Conservation (phyloP, 2,329 filamentous ascomycete genomes). For the Botrytis porri region DNA sequence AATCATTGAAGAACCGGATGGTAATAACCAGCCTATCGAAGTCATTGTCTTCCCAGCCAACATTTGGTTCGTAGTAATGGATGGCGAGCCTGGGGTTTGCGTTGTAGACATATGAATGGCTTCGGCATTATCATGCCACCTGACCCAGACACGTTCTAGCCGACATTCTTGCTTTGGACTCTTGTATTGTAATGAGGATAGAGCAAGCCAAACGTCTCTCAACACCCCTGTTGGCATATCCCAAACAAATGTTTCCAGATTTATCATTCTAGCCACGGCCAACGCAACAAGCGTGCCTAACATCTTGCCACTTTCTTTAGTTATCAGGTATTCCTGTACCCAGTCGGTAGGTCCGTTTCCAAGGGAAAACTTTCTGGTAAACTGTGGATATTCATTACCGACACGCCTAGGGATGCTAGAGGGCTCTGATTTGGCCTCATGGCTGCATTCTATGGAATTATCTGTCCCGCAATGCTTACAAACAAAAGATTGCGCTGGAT, state of each 20-base stretch:
- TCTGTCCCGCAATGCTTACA: slow-evolving; percentile 38
- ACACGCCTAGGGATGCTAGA: slow-evolving; percentile 45
- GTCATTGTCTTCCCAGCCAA: slow-evolving; percentile 42
- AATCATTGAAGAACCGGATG: slow-evolving; percentile 26
- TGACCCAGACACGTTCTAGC: slow-evolving; percentile 72
- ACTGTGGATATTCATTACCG: slow-evolving; percentile 74
- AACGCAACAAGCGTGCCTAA: slow-evolving; percentile 78
- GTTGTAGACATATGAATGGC: slow-evolving; percentile 30
- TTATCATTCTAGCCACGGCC: slow-evolving; percentile 76
- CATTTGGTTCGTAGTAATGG: slow-evolving; percentile 34
- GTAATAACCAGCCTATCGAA: slow-evolving; percentile 42
- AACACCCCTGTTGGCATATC: slow-evolving; percentile 86
- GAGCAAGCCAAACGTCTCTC: slow-evolving; percentile 75
- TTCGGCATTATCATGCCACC: slow-evolving; percentile 72
- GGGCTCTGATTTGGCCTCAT: slow-evolving; percentile 25
- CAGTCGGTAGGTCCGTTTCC: slow-evolving; percentile 77
- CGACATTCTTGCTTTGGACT: slow-evolving; percentile 58
- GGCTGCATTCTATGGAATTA: slow-evolving; percentile 32
- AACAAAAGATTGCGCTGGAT: slow-evolving; percentile 27
- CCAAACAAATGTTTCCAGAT: slow-evolving; percentile 80
- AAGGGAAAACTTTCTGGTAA: slow-evolving; percentile 77
- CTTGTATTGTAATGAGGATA: slow-evolving; percentile 64
- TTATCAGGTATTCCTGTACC: slow-evolving; percentile 79
- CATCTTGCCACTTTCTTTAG: slow-evolving; percentile 83
- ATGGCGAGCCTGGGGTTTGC: slow-evolving; percentile 26